A percentile compares a stretch with the other conserved stretches of the same genome.
phyloP scores from a whole-genome alignment of 257 asterid species.

The Cinchona pubescens region DNA sequence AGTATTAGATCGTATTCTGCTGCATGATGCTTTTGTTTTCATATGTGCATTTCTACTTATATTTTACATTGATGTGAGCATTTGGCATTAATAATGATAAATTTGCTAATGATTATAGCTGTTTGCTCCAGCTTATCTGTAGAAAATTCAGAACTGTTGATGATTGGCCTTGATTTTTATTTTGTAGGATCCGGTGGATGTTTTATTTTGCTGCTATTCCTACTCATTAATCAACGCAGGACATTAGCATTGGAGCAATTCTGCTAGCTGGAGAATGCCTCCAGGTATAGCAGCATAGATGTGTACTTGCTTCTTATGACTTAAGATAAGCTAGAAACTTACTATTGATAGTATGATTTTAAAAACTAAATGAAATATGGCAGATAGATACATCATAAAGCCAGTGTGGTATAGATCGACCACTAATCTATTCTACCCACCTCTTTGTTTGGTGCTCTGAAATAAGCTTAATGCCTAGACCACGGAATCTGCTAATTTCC shows the following conservation, averaged over 20 bases:
- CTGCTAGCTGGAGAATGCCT: constrained; percentile 89
- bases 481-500: not conserved
- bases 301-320: not conserved
- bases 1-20: too few species aligned
- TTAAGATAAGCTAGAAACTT: not conserved
- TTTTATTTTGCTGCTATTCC: constrained; percentile 77
- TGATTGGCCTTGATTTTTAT: not conserved
- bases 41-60: not conserved
- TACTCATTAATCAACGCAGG: constrained; percentile 89
- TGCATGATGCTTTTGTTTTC: not conserved
- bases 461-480: not conserved
- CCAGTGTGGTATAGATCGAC: not conserved
- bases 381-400: too few species aligned
- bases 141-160: not conserved
- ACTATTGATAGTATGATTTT: not conserved
- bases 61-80: too few species aligned
- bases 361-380: not conserved
- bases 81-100: too few species aligned
- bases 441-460: not conserved
- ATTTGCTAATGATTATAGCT: not conserved
- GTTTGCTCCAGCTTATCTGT: not conserved
- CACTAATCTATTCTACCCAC: not conserved
- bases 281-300: constrained; percentile 53
- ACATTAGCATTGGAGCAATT: constrained; percentile 76
- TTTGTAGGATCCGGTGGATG: constrained; percentile 90